Conservation (phyloP, 1,284 basidiomycete genomes). For the Trichosporon faecale region DNA sequence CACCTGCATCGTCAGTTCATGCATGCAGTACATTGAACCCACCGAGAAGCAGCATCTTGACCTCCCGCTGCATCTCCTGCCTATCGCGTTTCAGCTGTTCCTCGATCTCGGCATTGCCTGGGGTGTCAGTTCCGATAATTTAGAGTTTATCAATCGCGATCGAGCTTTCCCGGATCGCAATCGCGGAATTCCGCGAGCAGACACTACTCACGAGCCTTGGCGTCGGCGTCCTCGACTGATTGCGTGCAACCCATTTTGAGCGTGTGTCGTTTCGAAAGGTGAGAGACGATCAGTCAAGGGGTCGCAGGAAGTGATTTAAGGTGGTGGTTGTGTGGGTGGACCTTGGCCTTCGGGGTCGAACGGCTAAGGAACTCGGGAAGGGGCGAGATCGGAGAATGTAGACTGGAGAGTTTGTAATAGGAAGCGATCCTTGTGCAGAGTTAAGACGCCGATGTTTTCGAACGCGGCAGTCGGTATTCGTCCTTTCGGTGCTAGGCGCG, state of each 20-base stretch:
- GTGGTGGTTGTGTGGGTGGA: not conserved
- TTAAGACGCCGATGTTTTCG: not conserved
- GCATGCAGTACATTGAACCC: not conserved
- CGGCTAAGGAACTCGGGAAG: not conserved
- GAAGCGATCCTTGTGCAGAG: not conserved
- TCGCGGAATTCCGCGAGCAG: not conserved
- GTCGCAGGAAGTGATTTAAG: not conserved
- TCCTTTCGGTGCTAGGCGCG: not conserved
- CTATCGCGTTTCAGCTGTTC: conserved; percentile 89
- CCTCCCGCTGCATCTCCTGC: conserved; percentile 88
- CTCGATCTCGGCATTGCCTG: conserved; percentile 87
- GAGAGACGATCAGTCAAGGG: not conserved
- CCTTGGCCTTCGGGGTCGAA: not conserved
- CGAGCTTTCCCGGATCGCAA: not conserved
- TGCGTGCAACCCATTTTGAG: conserved; percentile 53
- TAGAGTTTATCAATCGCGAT: not conserved
- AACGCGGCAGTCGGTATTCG: conserved; percentile 1
- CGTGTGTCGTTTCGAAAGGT: not conserved
- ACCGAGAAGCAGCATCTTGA: conserved; percentile 73
- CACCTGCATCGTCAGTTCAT: conserved; percentile 42
- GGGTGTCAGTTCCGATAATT: conserved; percentile 15
- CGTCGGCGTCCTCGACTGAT: conserved; percentile 52
- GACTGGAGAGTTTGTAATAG: not conserved
- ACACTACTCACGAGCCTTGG: conserved; percentile 48
- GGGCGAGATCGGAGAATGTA: conserved; percentile 1